phyloP scores from a whole-genome alignment of 1,284 basidiomycete species.

The Irpex rosettiformis region DNA sequence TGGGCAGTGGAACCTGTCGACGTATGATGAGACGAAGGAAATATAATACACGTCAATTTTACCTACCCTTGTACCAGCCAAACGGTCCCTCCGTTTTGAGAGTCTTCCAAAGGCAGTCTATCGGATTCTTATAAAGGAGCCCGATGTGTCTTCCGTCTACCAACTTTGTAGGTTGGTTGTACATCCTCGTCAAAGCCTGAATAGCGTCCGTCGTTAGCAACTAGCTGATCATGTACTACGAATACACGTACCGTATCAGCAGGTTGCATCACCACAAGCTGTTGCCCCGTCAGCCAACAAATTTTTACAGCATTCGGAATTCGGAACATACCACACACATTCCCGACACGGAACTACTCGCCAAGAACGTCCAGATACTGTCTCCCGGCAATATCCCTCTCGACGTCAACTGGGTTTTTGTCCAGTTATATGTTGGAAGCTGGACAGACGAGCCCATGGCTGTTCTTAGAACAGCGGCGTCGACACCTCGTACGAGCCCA shows the following conservation, averaged over 20 bases:
- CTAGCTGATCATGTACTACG: neutral
- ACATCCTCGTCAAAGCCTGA: slow-evolving; percentile 90
- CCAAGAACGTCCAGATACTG: slow-evolving; percentile 85
- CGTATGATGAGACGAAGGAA: neutral
- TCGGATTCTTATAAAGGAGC: slow-evolving; percentile 84
- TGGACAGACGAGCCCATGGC: slow-evolving; percentile 94
- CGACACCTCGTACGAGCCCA: slow-evolving; percentile 87
- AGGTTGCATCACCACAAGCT: slow-evolving; percentile 88
- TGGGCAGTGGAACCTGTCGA: slow-evolving; percentile 82
- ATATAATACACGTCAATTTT: neutral
- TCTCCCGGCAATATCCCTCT: slow-evolving; percentile 65
- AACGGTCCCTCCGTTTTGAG: slow-evolving; percentile 85
- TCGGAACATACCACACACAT: slow-evolving; percentile 78
- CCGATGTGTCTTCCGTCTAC: slow-evolving; percentile 76
- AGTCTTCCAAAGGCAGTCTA: slow-evolving; percentile 97
- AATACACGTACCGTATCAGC: slow-evolving; percentile 71
- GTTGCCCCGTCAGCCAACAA: slow-evolving; percentile 8
- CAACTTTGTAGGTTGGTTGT: slow-evolving; percentile 85
- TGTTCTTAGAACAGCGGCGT: slow-evolving; percentile 91
- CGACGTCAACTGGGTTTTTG: slow-evolving; percentile 74
- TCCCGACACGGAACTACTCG: slow-evolving; percentile 87
- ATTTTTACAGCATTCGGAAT: neutral
- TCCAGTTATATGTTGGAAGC: slow-evolving; percentile 93
- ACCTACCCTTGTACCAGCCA: slow-evolving; percentile 88
- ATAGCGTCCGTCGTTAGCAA: neutral